Percentiles rank a stretch among this genome's conserved stretches.
These are phyloP conservation scores for Brasenia schreberi DNA, from an alignment of 164 flowering plant species.

Conservation along the genomic window DNA sequence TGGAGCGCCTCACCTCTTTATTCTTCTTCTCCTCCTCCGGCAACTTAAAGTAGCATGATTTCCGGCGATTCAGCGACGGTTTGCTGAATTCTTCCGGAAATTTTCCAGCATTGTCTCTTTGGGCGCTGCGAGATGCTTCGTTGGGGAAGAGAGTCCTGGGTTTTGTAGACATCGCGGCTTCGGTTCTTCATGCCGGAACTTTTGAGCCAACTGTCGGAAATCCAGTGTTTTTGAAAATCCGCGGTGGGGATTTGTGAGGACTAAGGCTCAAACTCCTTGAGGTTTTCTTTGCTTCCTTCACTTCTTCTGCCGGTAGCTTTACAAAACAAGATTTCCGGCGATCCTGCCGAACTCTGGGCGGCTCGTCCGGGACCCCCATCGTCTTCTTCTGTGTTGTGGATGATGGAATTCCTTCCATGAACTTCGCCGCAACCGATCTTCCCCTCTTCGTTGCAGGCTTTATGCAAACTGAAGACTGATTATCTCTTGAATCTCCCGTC, in stretches of 20 bases:
- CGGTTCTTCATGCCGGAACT: slow-evolving; percentile 38
- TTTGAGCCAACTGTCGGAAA: slow-evolving; percentile 39
- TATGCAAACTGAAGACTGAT: not conserved
- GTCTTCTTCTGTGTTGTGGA: slow-evolving; percentile 18
- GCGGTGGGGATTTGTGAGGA: slow-evolving; percentile 19
- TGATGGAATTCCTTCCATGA: slow-evolving; percentile 21
- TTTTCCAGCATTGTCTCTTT: slow-evolving; percentile 1
- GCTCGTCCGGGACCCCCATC: slow-evolving; percentile 35
- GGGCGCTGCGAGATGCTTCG: slow-evolving; percentile 4
- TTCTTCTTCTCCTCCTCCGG: slow-evolving; percentile 25
- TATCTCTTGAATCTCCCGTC: not conserved
- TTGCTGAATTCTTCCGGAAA: not conserved
- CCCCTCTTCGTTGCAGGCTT: slow-evolving; percentile 16
- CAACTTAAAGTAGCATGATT: not conserved
- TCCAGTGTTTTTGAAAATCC: slow-evolving; percentile 13
- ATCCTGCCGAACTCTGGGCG: slow-evolving; percentile 19
- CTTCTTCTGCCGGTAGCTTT: slow-evolving; percentile 30
- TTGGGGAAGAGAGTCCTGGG: slow-evolving; percentile 61
- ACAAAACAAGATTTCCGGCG: slow-evolving; percentile 55
- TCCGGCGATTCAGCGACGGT: not conserved
- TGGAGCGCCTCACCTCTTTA: slow-evolving; percentile 30
- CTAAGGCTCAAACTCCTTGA: slow-evolving; percentile 37
- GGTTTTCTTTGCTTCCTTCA: slow-evolving; percentile 28
- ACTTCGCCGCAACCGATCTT: slow-evolving; percentile 35
- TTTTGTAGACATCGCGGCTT: slow-evolving; percentile 21